Conservation (phyloP, 2,329 filamentous ascomycete genomes). For the Aplosporella prunicola region DNA sequence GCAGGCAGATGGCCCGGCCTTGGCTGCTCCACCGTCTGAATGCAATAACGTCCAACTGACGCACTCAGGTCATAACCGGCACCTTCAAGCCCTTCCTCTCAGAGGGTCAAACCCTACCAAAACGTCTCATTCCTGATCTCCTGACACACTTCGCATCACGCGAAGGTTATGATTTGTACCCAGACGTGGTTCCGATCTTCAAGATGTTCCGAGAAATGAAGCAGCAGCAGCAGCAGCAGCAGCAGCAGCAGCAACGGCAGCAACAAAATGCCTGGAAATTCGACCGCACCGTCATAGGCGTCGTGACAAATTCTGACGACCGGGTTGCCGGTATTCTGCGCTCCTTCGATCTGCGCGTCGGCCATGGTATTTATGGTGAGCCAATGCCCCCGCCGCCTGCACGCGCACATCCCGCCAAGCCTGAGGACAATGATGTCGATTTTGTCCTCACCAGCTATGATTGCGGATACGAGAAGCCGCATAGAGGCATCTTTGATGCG, state of each 20-base stretch:
- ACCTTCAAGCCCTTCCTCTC: conserved; percentile 41
- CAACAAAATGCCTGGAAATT: no score
- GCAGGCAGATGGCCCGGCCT: no score
- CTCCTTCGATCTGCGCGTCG: conserved; percentile 44
- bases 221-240: no score
- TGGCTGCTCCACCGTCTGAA: background rate
- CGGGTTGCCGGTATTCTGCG: conserved; percentile 46
- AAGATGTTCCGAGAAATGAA: conserved; percentile 26
- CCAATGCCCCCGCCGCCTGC: background rate
- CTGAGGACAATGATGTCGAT: conserved; percentile 35
- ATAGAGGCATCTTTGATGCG: conserved; percentile 45
- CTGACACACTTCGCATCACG: conserved; percentile 45
- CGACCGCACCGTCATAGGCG: conserved; percentile 39
- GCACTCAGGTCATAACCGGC: conserved; percentile 41
- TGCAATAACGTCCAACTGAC: no score
- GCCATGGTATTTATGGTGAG: conserved; percentile 1
- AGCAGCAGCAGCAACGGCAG: no score
- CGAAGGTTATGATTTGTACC: conserved; percentile 44
- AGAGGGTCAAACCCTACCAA: conserved; percentile 30
- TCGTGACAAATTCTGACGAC: conserved; percentile 56
- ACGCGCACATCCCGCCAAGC: background rate
- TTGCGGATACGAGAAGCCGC: conserved; percentile 51
- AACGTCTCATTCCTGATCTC: conserved; percentile 39
- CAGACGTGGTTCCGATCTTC: conserved; percentile 40
- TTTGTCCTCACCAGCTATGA: conserved; percentile 57